Evolutionary conservation across 2,329 filamentous ascomycete genomes (phyloP).

Genomic region (Penicillium brevicompactum): DNA sequence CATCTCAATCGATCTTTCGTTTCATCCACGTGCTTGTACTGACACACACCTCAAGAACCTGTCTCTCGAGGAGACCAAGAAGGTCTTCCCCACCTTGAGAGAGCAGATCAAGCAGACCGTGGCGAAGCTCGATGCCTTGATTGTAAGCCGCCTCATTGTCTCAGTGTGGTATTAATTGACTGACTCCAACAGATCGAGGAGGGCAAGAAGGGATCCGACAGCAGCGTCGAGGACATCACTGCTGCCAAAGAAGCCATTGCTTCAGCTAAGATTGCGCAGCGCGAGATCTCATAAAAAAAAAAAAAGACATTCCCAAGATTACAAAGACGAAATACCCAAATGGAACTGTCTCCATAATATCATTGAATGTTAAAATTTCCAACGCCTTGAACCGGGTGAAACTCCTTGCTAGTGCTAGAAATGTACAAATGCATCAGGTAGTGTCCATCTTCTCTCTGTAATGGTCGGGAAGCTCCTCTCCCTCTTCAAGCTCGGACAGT

Average conservation of each 20-base stretch:
- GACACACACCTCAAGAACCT: conserved; percentile 58
- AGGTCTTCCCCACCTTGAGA: conserved; percentile 73
- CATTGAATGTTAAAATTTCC: conserved; percentile 23
- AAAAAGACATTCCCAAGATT: not conserved
- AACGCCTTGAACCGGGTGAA: conserved; percentile 26
- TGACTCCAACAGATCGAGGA: conserved; percentile 37
- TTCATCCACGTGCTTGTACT: conserved; percentile 1
- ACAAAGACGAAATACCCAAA: conserved; percentile 12
- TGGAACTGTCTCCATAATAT: conserved; percentile 8
- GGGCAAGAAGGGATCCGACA: conserved; percentile 41
- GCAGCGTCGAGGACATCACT: conserved; percentile 44
- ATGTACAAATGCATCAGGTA: conserved; percentile 32
- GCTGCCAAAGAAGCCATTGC: conserved; percentile 46
- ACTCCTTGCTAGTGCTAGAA: conserved; percentile 34
- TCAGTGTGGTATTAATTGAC: conserved; percentile 1
- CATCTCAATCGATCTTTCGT: not conserved
- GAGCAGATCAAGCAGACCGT: conserved; percentile 72
- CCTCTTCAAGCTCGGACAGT: conserved; percentile 47
- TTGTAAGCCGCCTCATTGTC: conserved; percentile 59
- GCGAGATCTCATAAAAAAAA: conserved; percentile 38
- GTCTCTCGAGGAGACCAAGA: conserved; percentile 85
- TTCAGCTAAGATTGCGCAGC: conserved; percentile 40
- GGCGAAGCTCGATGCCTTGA: conserved; percentile 71
- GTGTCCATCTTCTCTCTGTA: conserved; percentile 69
- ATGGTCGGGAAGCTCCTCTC: conserved; percentile 52